Evolutionary conservation across 2,329 filamentous ascomycete genomes (phyloP).

Genomic region (Cercospora citrullina): DNA sequence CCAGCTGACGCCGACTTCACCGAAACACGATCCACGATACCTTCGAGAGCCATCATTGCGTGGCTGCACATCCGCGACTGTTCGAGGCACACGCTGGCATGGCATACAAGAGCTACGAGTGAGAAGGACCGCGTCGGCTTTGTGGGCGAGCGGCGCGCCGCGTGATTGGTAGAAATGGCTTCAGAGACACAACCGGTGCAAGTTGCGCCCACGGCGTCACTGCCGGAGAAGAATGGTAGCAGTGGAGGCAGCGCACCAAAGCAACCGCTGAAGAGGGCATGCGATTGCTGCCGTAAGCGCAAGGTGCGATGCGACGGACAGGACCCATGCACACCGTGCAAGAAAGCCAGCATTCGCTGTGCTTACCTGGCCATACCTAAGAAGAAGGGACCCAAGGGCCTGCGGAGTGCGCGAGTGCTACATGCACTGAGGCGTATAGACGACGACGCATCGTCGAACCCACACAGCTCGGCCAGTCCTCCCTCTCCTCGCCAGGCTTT

Average conservation of each 20-base stretch:
- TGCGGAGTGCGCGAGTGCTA: conserved; percentile 39
- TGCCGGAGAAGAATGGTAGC: conserved; percentile 11
- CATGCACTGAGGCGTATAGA: conserved; percentile 40
- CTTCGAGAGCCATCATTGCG: neutral
- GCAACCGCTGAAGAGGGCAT: conserved; percentile 37
- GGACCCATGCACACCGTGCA: conserved; percentile 39
- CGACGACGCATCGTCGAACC: conserved; percentile 29
- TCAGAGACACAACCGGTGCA: conserved; percentile 22
- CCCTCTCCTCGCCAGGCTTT: conserved; percentile 31
- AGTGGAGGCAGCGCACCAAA: conserved; percentile 18
- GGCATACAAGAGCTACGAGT: conserved; percentile 13
- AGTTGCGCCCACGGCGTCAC: conserved; percentile 15
- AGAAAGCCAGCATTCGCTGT: conserved; percentile 39
- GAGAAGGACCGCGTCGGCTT: conserved; percentile 21
- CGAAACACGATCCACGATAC: neutral
- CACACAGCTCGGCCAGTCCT: conserved; percentile 28
- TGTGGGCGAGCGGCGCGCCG: conserved; percentile 5
- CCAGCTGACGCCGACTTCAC: neutral
- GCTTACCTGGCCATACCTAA: conserved; percentile 40
- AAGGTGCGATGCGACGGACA: conserved; percentile 40
- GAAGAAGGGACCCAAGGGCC: conserved; percentile 42
- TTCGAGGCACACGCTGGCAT: neutral
- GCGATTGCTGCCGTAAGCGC: conserved; percentile 41
- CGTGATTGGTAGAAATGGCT: conserved; percentile 25
- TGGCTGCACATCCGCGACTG: neutral